Evolutionary conservation across 164 flowering plant genomes (phyloP).

Genomic region (Nymphaea colorata): DNA sequence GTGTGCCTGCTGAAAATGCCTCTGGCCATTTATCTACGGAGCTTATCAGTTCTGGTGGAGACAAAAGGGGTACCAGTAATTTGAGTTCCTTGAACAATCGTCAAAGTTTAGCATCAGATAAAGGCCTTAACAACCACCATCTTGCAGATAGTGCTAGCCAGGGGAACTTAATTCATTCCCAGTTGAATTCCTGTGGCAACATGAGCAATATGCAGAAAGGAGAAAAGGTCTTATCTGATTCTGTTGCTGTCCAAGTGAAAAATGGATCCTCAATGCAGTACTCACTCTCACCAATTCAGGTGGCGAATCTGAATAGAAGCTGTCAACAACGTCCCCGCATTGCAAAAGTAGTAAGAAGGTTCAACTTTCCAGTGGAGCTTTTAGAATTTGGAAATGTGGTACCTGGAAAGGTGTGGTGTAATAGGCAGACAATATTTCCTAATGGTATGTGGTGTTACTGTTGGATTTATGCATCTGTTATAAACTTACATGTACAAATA

Average conservation of each 20-base stretch:
- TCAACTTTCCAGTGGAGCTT: conserved; percentile 72
- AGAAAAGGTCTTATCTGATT: conserved; percentile 16
- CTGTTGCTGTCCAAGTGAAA: conserved; percentile 17
- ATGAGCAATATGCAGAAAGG: conserved; percentile 13
- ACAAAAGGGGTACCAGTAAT: background rate
- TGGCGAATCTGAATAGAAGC: conserved; percentile 40
- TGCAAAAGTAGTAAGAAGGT: conserved; percentile 78
- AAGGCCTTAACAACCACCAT: background rate
- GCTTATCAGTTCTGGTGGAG: background rate
- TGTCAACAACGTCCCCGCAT: conserved; percentile 86
- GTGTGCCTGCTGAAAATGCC: background rate
- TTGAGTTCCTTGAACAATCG: background rate
- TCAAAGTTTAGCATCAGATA: background rate
- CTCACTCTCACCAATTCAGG: conserved; percentile 14
- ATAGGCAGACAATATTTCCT: conserved; percentile 68
- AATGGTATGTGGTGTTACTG: conserved; percentile 41
- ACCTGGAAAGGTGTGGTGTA: conserved; percentile 70
- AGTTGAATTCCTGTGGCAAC: conserved; percentile 14
- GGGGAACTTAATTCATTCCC: conserved; percentile 8
- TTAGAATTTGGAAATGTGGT: conserved; percentile 58
- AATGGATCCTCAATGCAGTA: conserved; percentile 8
- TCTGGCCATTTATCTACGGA: no score
- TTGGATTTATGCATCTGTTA: background rate
- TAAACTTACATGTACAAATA: background rate
- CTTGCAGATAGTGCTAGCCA: conserved; percentile 9